Conservation (phyloP, 2,329 filamentous ascomycete species). For the Talaromyces sp. region DNA sequence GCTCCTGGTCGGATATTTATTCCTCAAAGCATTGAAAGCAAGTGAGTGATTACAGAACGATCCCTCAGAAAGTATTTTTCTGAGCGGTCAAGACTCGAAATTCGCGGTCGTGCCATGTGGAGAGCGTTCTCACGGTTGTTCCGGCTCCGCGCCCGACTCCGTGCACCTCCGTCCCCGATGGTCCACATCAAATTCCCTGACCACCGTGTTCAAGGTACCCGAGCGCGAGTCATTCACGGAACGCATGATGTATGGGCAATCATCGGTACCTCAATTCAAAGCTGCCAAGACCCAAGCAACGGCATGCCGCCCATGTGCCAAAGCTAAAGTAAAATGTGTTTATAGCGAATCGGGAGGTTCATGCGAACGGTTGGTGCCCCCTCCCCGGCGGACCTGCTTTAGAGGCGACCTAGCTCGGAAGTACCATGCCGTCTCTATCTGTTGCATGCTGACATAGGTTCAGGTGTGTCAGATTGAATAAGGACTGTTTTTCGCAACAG, state of each 20-base stretch:
- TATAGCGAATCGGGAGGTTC: neutral
- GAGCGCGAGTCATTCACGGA: neutral
- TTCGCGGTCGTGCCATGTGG: too few species aligned
- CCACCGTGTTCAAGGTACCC: neutral
- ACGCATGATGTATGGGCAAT: neutral
- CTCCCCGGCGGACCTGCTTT: neutral
- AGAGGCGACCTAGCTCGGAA: neutral
- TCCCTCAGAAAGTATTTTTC: too few species aligned
- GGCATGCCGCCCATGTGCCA: slow-evolving; percentile 12
- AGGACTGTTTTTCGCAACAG: slow-evolving; percentile 9
- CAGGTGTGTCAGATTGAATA: slow-evolving; percentile 12
- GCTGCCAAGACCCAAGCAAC: neutral
- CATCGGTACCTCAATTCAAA: neutral
- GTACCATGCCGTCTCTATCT: neutral
- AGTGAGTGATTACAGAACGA: too few species aligned
- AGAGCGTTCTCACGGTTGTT: neutral
- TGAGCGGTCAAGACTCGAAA: too few species aligned
- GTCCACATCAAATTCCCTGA: neutral
- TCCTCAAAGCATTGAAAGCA: too few species aligned
- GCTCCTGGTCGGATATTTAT: too few species aligned
- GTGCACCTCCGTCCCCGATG: neutral
- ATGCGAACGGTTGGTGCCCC: slow-evolving; percentile 9
- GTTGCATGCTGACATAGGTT: neutral
- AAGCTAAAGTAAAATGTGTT: slow-evolving; percentile 13
- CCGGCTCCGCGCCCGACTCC: slow-evolving; percentile 1